phyloP scores from a whole-genome alignment of 805 yeast genomes.

The Ogataea pilisensis region DNA sequence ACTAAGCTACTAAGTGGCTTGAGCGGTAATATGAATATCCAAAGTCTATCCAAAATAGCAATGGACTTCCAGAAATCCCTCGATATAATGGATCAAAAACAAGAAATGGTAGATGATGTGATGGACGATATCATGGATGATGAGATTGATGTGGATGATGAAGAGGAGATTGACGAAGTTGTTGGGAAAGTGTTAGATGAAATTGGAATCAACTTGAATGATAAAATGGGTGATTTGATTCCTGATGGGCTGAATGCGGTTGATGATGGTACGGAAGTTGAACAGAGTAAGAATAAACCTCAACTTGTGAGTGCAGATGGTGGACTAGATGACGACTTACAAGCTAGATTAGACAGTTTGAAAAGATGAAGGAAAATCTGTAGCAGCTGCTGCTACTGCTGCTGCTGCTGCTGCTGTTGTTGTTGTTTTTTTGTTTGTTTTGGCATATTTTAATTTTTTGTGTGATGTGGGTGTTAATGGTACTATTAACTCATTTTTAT shows the following conservation, averaged over 20 bases:
- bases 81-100: constrained; percentile 97
- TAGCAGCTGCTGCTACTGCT: too few species aligned
- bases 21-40: constrained; percentile 84
- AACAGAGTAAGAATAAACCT: constrained; percentile 8
- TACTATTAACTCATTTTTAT: too few species aligned
- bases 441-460: too few species aligned
- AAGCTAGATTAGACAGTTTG: constrained; percentile 81
- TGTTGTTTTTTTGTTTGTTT: too few species aligned
- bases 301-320: constrained; percentile 33
- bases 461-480: too few species aligned
- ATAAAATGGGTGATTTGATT: constrained; percentile 39
- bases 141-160: constrained; percentile 77
- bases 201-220: constrained; percentile 81
- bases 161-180: constrained; percentile 84
- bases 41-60: constrained; percentile 81
- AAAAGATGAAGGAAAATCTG: constrained; percentile 54
- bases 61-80: constrained; percentile 94
- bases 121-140: constrained; percentile 95
- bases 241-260: constrained; percentile 31
- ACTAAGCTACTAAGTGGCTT: constrained; percentile 77
- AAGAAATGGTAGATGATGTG: constrained; percentile 98
- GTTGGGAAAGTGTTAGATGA: constrained; percentile 92
- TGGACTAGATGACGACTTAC: constrained; percentile 74
- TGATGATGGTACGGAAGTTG: constrained; percentile 8
- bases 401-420: too few species aligned